Conservation (phyloP, 2,329 filamentous ascomycete species). For the Penicillium sp. region DNA sequence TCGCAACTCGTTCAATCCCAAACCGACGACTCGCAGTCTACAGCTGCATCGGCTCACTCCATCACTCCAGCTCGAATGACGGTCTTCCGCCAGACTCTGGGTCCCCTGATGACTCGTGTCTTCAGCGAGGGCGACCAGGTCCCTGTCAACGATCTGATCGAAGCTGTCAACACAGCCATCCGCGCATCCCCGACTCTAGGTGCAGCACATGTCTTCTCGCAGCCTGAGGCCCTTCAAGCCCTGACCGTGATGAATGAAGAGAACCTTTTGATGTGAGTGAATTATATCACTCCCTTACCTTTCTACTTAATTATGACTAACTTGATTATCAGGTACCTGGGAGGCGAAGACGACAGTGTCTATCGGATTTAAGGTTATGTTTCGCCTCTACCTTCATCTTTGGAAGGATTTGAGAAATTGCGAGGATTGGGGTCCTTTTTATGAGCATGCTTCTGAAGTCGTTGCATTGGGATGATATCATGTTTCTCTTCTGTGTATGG, state of each 20-base stretch:
- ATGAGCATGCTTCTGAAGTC: constrained; percentile 19
- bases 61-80: constrained; percentile 60
- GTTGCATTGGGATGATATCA: constrained; percentile 28
- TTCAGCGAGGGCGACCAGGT: constrained; percentile 80
- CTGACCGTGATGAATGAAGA: constrained; percentile 74
- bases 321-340: constrained; percentile 40
- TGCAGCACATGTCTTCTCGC: constrained; percentile 60
- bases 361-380: constrained; percentile 61
- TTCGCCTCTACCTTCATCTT: background rate
- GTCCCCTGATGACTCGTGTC: constrained; percentile 76
- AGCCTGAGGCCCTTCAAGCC: constrained; percentile 71
- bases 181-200: constrained; percentile 45
- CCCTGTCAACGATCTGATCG: constrained; percentile 69
- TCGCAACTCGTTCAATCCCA: constrained; percentile 66
- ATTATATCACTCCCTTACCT: background rate
- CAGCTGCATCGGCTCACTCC: constrained; percentile 42
- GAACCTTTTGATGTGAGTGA: constrained; percentile 88
- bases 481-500: constrained; percentile 21
- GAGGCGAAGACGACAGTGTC: constrained; percentile 57
- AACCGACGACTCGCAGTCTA: constrained; percentile 32
- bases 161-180: constrained; percentile 73
- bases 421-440: constrained; percentile 6
- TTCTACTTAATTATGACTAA: constrained; percentile 44
- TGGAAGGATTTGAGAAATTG: background rate
- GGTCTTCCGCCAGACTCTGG: constrained; percentile 76